Evolutionary conservation across 805 yeast species (phyloP), one percentile per base, ranked within the genome.

Genomic region (Wickerhamomyces kurtzmanii): DNA sequence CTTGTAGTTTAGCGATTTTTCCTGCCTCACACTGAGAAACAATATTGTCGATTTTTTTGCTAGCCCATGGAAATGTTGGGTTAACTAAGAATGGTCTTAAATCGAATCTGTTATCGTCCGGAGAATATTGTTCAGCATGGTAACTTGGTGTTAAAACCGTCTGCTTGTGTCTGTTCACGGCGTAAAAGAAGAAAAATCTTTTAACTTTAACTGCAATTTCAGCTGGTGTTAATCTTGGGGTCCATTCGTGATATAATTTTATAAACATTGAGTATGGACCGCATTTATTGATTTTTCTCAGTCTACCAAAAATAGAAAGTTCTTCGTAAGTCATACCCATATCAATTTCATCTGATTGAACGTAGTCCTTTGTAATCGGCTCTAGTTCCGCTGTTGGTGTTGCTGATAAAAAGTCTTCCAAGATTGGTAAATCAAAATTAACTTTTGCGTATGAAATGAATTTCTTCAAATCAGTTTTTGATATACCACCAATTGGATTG

Each of bases 241-340:
- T 74, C 99, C 99, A 91, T 45, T 80, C 80, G 49, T 89, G 96
- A 40, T 85, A 70, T 22, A 91, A 58, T 47, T 86, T 84, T 45
- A 87, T 62, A 51, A 91, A 91, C 94, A 85, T 84, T 6, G 94
- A 83, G 47, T 82, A 83, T 4, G 98, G 98, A 1, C 99, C 99
- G 57, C 95, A 83, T 57, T 87, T 87, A 27, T 83, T 84, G 26
- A 91, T 79, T 54, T 91, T 91, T 39, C 99, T 71, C 36, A 91
- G 65, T 33, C 81, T 68, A 10, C 99, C 99, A 60, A 91, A 87
- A 6, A 81, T 64, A 19, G 95, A 79, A 34, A 91, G 66, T 49
- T 91, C 98, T 39, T 87, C 94, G 46, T 91, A 91, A 0, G 96
- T 82, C 79, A 93, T 81, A 2, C 99, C 99, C 99, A 91, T 91